phyloP scores from a whole-genome alignment of 2,329 filamentous ascomycete species.

The Didymella lethalis region DNA sequence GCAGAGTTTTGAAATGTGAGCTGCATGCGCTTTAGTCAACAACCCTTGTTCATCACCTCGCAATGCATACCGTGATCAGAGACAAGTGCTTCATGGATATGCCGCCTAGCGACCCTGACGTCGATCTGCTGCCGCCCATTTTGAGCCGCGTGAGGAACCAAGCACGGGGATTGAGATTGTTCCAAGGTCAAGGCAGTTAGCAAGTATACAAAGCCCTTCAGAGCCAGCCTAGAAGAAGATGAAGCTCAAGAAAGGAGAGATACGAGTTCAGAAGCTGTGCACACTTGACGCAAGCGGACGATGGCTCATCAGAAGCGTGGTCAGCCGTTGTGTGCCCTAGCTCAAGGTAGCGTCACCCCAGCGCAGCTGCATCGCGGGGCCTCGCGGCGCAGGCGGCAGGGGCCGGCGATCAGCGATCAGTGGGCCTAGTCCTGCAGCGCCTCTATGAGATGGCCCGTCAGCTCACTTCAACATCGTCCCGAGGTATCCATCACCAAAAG shows the following conservation, averaged over 20 bases:
- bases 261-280: background rate
- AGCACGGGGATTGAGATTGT: background rate
- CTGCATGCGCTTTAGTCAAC: slow-evolving; percentile 55
- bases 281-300: background rate
- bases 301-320: background rate
- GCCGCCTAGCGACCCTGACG: slow-evolving; percentile 53
- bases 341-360: slow-evolving; percentile 12
- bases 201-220: background rate
- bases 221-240: background rate
- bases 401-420: slow-evolving; percentile 19
- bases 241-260: background rate
- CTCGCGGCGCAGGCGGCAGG: slow-evolving; percentile 17
- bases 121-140: slow-evolving; percentile 18
- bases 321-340: slow-evolving; percentile 14
- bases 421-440: background rate
- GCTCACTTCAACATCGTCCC: background rate
- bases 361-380: slow-evolving; percentile 4
- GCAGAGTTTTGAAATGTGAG: slow-evolving; percentile 82
- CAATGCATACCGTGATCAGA: slow-evolving; percentile 66
- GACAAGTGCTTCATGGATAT: slow-evolving; percentile 74
- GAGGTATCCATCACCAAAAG: background rate
- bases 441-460: background rate
- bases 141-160: slow-evolving; percentile 7
- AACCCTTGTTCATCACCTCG: background rate
- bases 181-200: background rate